Base-by-base conservation (phyloP, 331 rosid species). In the Malus hybrid region DNA sequence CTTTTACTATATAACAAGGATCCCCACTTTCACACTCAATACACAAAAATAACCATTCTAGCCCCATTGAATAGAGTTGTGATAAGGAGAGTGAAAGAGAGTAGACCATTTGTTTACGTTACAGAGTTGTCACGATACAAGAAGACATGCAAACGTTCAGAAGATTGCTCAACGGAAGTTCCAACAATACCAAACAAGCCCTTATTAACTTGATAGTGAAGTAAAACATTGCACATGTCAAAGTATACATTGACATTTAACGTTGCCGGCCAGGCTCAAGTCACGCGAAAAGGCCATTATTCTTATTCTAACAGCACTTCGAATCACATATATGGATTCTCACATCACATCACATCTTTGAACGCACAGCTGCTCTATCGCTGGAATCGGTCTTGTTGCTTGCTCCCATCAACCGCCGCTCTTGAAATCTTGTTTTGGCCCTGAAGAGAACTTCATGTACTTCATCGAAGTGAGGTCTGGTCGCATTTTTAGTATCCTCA, bases 381-480 rank as follows among this genome's bases (percentile, higher is more conserved):
- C 80, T 77, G 4, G 80, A 77, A 31, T 65, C 63, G 14, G 44
- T 66, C 76, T 18, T 69, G 10, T 7, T 18, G 68, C 44, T 60
- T 22, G 68, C 60, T 29, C 59, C 79, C 79, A 36, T 31, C 24
- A 79, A 66, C 72, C 70, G 78, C 88, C 44, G 83, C 87, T 31
- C 63, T 48, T 76, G 81, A 50, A 89, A 69, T 64, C 55, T 88
- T 48, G 32, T 67, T 82, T 87, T 94, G 80, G 85, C 74, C 74
- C 70, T 81, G 74, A 34, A 78, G 31, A 94, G 90, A 68, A 86
- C 13, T 20, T 76, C 74, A 75, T 91, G 97, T 66, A 88, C 90
- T 79, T 90, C 96, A 28, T 94, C 88, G 81, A 92, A 94, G 77
- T 90, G 93, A 67, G 97, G 99, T 62, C 69, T 88, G 0, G 91